Evolutionary conservation across 2,329 filamentous ascomycete genomes (phyloP).

Genomic region (Diatrype stigma): DNA sequence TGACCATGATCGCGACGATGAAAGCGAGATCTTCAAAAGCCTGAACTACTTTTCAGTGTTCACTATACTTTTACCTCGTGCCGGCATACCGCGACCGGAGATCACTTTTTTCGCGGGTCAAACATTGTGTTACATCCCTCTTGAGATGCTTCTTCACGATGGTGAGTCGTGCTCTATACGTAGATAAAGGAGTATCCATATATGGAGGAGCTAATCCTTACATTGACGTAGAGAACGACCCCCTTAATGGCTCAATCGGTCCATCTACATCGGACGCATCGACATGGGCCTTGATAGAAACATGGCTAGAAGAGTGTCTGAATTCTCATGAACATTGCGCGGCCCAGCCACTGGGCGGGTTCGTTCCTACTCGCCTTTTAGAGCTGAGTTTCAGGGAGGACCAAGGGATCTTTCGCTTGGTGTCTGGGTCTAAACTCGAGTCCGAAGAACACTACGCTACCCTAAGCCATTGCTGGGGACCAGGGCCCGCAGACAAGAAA

Average conservation of each 20-base stretch:
- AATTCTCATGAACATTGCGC: constrained; percentile 4
- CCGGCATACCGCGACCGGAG: not conserved
- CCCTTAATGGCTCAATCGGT: constrained; percentile 7
- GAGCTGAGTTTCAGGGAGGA: constrained; percentile 1
- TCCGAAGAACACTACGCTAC: constrained; percentile 9
- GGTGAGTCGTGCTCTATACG: constrained; percentile 1
- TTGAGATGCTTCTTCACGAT: constrained; percentile 8
- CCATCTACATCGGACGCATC: constrained; percentile 6
- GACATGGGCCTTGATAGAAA: constrained; percentile 10
- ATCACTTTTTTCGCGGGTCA: constrained; percentile 9
- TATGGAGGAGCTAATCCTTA: not conserved
- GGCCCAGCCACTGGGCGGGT: not conserved
- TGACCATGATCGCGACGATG: constrained; percentile 7
- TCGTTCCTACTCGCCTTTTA: constrained; percentile 13
- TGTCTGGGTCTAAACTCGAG: constrained; percentile 5
- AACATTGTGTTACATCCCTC: constrained; percentile 1
- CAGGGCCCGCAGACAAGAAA: constrained; percentile 3
- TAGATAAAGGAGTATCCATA: too few relatives aligned
- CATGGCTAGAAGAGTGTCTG: constrained; percentile 12
- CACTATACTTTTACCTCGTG: constrained; percentile 1
- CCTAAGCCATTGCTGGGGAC: constrained; percentile 17
- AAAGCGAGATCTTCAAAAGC: not conserved
- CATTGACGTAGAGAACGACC: constrained; percentile 9
- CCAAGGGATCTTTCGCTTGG: constrained; percentile 9
- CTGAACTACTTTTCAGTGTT: constrained; percentile 14